Conservation (phyloP, 2,329 filamentous ascomycete species). For the Magnaporthiopsis incrustans region DNA sequence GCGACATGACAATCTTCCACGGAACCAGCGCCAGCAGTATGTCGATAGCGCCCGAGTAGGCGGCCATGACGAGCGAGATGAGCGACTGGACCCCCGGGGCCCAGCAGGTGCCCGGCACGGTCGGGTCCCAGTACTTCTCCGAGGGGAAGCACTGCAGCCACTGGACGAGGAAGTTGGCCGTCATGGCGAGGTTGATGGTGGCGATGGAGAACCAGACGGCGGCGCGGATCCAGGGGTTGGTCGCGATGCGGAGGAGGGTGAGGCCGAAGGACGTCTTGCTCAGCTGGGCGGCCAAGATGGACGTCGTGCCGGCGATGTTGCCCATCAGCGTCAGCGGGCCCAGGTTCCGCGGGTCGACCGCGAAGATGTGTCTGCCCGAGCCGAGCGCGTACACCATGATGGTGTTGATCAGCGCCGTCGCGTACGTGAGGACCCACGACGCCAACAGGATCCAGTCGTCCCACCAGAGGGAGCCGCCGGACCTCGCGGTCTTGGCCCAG, state of each 20-base stretch:
- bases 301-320: constrained; percentile 15
- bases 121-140: constrained; percentile 13
- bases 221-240: constrained; percentile 16
- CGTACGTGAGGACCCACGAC: constrained; percentile 14
- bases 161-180: constrained; percentile 13
- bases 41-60: constrained; percentile 23
- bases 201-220: constrained; percentile 24
- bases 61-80: constrained; percentile 15
- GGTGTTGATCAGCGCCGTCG: constrained; percentile 5
- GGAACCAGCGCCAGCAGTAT: constrained; percentile 28
- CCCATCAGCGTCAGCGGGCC: constrained; percentile 6
- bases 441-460: constrained; percentile 18
- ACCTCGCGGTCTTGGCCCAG: constrained; percentile 5
- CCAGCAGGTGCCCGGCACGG: constrained; percentile 13
- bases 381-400: constrained; percentile 8
- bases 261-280: constrained; percentile 31
- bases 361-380: constrained; percentile 8
- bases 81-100: constrained; percentile 13
- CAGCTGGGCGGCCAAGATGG: constrained; percentile 26
- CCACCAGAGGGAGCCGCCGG: constrained; percentile 15
- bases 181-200: constrained; percentile 20
- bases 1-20: constrained; percentile 22
- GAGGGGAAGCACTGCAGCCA: constrained; percentile 18
- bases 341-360: constrained; percentile 6
- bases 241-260: constrained; percentile 22